Conservation (phyloP, 75 land plant species). For the Pinus taeda region DNA sequence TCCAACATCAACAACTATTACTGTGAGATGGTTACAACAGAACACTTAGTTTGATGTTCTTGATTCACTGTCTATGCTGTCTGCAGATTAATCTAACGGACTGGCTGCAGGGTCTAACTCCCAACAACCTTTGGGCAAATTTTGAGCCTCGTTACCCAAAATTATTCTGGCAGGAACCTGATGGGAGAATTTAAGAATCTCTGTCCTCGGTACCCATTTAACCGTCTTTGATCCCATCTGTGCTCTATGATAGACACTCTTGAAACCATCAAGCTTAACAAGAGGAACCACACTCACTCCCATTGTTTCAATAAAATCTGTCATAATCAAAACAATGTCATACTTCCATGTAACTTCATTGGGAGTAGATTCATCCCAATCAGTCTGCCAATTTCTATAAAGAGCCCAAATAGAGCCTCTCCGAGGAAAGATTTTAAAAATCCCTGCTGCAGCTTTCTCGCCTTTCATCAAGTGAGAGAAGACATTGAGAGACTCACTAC, state of each 20-base stretch:
- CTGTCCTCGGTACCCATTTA: conserved; percentile 36
- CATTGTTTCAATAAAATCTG: conserved; percentile 46
- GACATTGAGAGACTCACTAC: conserved; percentile 44
- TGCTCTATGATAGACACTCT: conserved; percentile 53
- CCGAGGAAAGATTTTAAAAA: conserved; percentile 66
- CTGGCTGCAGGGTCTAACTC: conserved; percentile 83
- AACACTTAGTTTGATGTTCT: no score
- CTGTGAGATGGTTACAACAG: no score
- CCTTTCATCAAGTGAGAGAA: conserved; percentile 69
- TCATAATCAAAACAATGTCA: conserved; percentile 69
- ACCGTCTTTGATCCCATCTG: conserved; percentile 54
- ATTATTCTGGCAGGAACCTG: conserved; percentile 67
- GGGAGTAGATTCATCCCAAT: conserved; percentile 13
- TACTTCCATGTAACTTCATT: conserved; percentile 27
- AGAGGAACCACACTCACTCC: conserved; percentile 63
- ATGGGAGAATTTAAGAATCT: conserved; percentile 64
- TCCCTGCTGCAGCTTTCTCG: conserved; percentile 49
- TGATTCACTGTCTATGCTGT: no score
- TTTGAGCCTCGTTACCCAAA: conserved; percentile 40
- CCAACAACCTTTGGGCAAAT: conserved; percentile 56
- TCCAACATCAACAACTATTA: no score
- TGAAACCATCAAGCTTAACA: conserved; percentile 76
- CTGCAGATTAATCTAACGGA: conserved; percentile 13
- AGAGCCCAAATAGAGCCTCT: conserved; percentile 89
- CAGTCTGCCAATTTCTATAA: conserved; percentile 33